Base-by-base conservation (phyloP, 768 basidiomycete species). In the Mycena latifolia region DNA sequence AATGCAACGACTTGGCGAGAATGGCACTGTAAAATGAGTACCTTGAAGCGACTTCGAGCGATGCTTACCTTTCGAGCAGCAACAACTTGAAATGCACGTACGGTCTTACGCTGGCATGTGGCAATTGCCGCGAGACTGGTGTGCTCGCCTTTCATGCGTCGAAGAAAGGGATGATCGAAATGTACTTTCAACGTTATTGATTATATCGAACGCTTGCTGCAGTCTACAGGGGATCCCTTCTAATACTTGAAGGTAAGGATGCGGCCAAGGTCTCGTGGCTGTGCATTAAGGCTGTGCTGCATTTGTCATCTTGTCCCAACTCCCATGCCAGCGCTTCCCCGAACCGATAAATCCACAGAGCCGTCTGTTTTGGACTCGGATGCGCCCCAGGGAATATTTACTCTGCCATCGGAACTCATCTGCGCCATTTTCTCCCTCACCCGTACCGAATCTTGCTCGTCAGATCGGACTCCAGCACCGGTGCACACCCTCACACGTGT, bases 371-470 rank as follows among this genome's bases (percentile, higher is more conserved):
- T 43, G 20, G 41, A n/a, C n/a, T n/a, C 18, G 3, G 46, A 47
- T 25, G 15, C 22, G 22, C 22, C 46, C 5, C 24, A 14, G 5
- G 62, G 62, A 1, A 48, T 65, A 31, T 25, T 39, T n/a, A 54
- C 52, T 5, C 51, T 65, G 7, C 57, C 64, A 22, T 2, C 57
- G 1, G 64, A 65, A 45, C 56, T 65, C 27, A 18, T 60, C 27
- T 58, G 46, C 28, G 9, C n/a, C 6, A 46, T 65, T 7, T 65
- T 65, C 52, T 54, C 33, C 33, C 55, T 59, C 57, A 29, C 20
- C 5, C 55, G 39, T 56, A 15, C 54, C 27, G 37, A 31, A 14
- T 22, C 47, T 37, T 37, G 9, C 11, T 43, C 48, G 37, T 1
- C 12, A 31, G 27, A 46, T 29, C 43, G 50, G 25, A 37, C 45